phyloP scores from a whole-genome alignment of 1,284 basidiomycete genomes.

The Singerocomus rubriflavus region DNA sequence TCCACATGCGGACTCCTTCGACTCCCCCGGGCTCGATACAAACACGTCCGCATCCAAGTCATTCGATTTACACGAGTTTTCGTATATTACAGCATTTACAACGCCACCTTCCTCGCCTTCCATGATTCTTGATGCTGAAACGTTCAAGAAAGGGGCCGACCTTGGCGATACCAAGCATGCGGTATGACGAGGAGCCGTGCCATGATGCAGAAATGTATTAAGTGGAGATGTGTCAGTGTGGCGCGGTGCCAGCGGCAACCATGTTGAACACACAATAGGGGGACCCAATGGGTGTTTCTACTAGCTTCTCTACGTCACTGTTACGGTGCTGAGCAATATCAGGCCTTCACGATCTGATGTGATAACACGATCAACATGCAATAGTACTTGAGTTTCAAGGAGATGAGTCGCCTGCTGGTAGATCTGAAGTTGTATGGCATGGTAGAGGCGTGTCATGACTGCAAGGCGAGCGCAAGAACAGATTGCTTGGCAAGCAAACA shows the following conservation, averaged over 20 bases:
- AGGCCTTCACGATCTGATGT: conserved; percentile 23
- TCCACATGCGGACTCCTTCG: conserved; percentile 1
- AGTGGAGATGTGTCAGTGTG: conserved; percentile 10
- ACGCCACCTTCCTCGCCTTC: conserved; percentile 33
- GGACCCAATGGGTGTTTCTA: conserved; percentile 3
- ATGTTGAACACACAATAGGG: not conserved
- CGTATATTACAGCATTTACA: conserved; percentile 32
- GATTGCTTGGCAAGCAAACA: conserved; percentile 15
- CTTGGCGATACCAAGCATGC: conserved; percentile 13
- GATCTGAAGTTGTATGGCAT: conserved; percentile 16
- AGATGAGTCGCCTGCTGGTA: not conserved
- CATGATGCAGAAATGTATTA: conserved; percentile 6
- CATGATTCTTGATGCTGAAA: conserved; percentile 6
- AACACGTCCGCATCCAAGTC: conserved; percentile 16
- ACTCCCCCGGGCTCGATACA: conserved; percentile 17
- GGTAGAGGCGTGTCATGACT: conserved; percentile 21
- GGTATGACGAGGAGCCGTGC: conserved; percentile 10
- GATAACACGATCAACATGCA: conserved; percentile 21
- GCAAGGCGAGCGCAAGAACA: not conserved
- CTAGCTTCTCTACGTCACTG: conserved; percentile 16
- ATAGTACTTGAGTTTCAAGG: not conserved
- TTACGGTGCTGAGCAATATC: conserved; percentile 5
- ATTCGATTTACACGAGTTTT: conserved; percentile 33
- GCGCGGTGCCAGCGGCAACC: conserved; percentile 3
- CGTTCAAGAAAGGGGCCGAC: conserved; percentile 9